Conservation (phyloP, 163 green algal genomes). For the Volvox carteri region DNA sequence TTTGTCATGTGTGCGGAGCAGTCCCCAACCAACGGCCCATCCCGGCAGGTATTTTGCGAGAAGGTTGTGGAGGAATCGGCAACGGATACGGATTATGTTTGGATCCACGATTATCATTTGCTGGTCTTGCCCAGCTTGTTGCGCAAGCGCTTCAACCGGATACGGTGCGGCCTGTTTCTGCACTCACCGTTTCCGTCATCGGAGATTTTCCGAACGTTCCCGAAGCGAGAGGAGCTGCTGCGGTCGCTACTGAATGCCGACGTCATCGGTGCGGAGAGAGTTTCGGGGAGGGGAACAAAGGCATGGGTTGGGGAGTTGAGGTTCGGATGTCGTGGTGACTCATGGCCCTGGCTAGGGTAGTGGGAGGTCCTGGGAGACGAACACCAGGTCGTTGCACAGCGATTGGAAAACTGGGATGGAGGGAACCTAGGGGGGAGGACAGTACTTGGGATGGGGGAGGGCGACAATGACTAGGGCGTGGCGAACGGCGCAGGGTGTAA, state of each 20-base stretch:
- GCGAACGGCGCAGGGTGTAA: too few relatives aligned
- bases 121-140: slow-evolving; percentile 94
- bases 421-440: too few relatives aligned
- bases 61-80: slow-evolving; percentile 91
- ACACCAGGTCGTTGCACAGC: too few relatives aligned
- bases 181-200: slow-evolving; percentile 98
- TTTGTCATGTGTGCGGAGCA: too few relatives aligned
- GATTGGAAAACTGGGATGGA: too few relatives aligned
- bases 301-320: neutral
- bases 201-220: slow-evolving; percentile 98
- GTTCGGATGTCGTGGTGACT: neutral
- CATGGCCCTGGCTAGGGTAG: too few relatives aligned
- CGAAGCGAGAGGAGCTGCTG: slow-evolving; percentile 96
- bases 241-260: slow-evolving; percentile 95
- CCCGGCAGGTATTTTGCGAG: slow-evolving; percentile 84
- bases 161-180: slow-evolving; percentile 95
- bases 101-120: slow-evolving; percentile 99
- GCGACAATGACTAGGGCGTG: too few relatives aligned
- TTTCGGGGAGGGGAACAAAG: neutral
- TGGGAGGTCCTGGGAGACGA: too few relatives aligned
- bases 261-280: slow-evolving; percentile 82
- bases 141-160: slow-evolving; percentile 93
- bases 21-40: too few relatives aligned
- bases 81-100: slow-evolving; percentile 94
- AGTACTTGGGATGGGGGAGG: too few relatives aligned